Evolutionary conservation across 805 yeast genomes (phyloP).

Genomic region (Zygotorulaspora danielsina): DNA sequence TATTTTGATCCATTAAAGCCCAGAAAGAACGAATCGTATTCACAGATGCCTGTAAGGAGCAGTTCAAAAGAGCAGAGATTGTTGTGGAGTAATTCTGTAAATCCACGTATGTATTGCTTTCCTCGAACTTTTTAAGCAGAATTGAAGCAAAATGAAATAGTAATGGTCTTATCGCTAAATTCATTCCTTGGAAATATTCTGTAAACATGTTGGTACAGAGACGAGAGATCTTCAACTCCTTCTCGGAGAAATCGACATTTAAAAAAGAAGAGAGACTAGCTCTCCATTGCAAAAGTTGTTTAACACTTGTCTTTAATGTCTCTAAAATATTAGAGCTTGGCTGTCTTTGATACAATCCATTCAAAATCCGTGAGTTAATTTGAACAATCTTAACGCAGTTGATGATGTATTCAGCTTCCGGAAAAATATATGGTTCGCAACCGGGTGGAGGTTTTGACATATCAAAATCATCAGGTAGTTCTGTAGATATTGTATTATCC

Average conservation of each 20-base stretch:
- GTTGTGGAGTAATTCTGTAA: slow-evolving; percentile 63
- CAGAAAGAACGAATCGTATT: slow-evolving; percentile 69
- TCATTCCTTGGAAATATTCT: slow-evolving; percentile 78
- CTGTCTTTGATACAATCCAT: slow-evolving; percentile 67
- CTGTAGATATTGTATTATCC: slow-evolving; percentile 77
- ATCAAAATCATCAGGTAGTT: slow-evolving; percentile 67
- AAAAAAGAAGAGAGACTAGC: slow-evolving; percentile 59
- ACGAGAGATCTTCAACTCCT: slow-evolving; percentile 53
- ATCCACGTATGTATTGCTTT: slow-evolving; percentile 53
- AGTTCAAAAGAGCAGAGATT: slow-evolving; percentile 63
- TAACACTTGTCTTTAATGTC: slow-evolving; percentile 64
- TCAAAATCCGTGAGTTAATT: slow-evolving; percentile 67
- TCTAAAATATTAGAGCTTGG: slow-evolving; percentile 75
- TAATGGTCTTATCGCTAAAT: slow-evolving; percentile 71
- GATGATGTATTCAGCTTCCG: slow-evolving; percentile 70
- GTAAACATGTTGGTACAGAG: slow-evolving; percentile 71
- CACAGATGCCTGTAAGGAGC: slow-evolving; percentile 76
- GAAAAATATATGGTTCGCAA: slow-evolving; percentile 64
- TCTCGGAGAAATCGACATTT: slow-evolving; percentile 57
- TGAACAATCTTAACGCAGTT: slow-evolving; percentile 76
- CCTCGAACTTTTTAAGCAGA: slow-evolving; percentile 50
- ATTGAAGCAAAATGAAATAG: slow-evolving; percentile 70
- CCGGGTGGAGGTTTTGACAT: slow-evolving; percentile 58
- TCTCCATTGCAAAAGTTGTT: slow-evolving; percentile 64
- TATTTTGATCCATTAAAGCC: slow-evolving; percentile 69